A percentile compares a stretch with the other conserved stretches of the same genome.
Conservation (phyloP, 345 rosid genomes). For the Cardiospermum halicacabum region DNA sequence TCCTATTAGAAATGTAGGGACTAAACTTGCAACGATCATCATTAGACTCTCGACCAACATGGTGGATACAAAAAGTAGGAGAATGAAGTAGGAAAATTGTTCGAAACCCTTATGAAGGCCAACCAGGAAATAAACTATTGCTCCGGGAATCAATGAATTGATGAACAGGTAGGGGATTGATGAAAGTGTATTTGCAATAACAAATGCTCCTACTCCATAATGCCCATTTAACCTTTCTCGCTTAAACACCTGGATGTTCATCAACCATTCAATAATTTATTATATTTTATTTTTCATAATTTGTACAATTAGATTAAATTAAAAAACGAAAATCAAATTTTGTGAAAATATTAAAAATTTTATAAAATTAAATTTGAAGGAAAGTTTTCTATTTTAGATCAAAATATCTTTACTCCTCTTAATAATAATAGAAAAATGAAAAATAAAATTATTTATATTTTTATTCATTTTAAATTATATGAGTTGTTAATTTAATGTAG, state of each 20-base stretch:
- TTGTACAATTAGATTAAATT: too few relatives aligned
- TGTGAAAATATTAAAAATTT: too few relatives aligned
- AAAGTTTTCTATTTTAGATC: too few relatives aligned
- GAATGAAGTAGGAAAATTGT: conserved; percentile 35
- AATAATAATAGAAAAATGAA: too few relatives aligned
- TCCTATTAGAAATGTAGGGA: conserved; percentile 54
- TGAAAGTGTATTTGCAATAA: conserved; percentile 45
- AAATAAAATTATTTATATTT: too few relatives aligned
- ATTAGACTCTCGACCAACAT: conserved; percentile 49
- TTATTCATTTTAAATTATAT: too few relatives aligned
- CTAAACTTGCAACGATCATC: conserved; percentile 54
- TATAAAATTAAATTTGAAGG: too few relatives aligned
- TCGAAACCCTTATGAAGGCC: conserved; percentile 33
- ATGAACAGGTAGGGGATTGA: conserved; percentile 36
- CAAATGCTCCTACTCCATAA: conserved; percentile 43
- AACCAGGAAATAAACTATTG: conserved; percentile 37
- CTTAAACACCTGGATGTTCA: conserved; percentile 41
- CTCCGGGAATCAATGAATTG: conserved; percentile 41
- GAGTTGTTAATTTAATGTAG: too few relatives aligned
- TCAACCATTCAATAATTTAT: too few relatives aligned
- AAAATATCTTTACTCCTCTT: too few relatives aligned
- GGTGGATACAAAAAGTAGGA: conserved; percentile 32
- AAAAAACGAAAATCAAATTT: too few relatives aligned
- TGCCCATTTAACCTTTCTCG: conserved; percentile 59
- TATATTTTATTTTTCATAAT: too few relatives aligned